A percentile compares a stretch with the other conserved stretches of the same genome.
Evolutionary conservation across 306 rosid species (phyloP).

Genomic region (Fragaria ananassa): DNA sequence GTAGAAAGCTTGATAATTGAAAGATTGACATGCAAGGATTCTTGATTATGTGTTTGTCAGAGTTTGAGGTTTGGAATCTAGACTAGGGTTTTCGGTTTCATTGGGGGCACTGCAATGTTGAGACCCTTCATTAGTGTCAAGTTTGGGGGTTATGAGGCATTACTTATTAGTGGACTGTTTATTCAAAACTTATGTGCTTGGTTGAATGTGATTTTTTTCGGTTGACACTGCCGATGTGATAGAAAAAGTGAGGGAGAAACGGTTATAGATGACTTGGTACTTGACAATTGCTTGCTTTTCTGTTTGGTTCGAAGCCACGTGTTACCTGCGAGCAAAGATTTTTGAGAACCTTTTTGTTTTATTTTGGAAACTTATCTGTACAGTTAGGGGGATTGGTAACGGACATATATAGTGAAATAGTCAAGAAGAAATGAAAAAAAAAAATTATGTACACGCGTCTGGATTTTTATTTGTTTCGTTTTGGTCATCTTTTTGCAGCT

Average conservation of each 20-base stretch:
- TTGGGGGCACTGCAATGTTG: too few species aligned
- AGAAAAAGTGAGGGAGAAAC: background rate
- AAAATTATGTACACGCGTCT: background rate
- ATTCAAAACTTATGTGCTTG: background rate
- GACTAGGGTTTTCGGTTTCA: background rate
- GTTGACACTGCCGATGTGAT: background rate
- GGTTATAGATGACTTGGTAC: background rate
- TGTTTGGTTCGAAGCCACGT: background rate
- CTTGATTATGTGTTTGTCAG: background rate
- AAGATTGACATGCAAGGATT: background rate
- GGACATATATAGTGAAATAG: background rate
- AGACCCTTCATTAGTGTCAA: background rate
- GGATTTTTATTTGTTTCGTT: conserved; percentile 13
- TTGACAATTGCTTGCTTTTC: background rate
- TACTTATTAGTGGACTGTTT: background rate
- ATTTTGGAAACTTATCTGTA: background rate
- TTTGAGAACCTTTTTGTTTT: background rate
- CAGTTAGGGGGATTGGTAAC: background rate
- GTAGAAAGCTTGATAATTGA: background rate
- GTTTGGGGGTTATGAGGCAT: background rate
- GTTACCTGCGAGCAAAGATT: background rate
- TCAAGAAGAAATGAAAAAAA: too few species aligned
- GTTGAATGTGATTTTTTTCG: background rate
- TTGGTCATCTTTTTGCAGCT: conserved; percentile 32
- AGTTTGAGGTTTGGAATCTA: background rate